Base-by-base conservation (phyloP, 495 filamentous ascomycete species). In the Lasiosphaeris hirsuta region DNA sequence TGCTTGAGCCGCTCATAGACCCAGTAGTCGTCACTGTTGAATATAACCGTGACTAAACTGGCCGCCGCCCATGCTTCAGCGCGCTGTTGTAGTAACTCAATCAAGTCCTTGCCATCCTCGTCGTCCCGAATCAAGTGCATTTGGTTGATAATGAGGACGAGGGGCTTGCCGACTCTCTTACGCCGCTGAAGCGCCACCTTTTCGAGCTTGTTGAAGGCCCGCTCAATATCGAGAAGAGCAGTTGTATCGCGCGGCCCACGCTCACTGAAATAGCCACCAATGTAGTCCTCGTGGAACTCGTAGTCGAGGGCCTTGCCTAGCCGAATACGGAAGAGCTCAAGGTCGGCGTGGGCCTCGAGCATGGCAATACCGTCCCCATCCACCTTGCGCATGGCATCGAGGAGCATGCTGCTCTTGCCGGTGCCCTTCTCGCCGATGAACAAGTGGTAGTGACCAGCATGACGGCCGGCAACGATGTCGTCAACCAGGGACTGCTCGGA, bases 11-110 rank as follows among this genome's bases (percentile, higher is more conserved):
- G 81, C 69, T 98, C 94, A 64, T 96, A 97, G 0, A 97, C 87
- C 94, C 94, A 98, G 69, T 96, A 98, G 63, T 97, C 93, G 64
- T 98, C 94, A 55, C 83, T 89, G 69, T 96, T 96, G 63, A 97
- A 86, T 7, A 98, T 84, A 57, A 96, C 85, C 0, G 93, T 97
- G 11, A 92, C 86, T 1, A 98, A 78, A 58, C 89, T 90, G 37
- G 85, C 84, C 6, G 92, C 92, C 3, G 94, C 93, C 94, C 94
- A 98, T 63, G 90, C 85, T 69, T 98, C 95, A 0, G 94, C 94
- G 23, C 92, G 84, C 70, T 98, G 94, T 69, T 98, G 94, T 15
- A 98, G 86, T 47, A 97, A 83, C 70, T 98, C 94, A 5, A 98
- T 82, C 15, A 98, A 77, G 70, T 97, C 90, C 51, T 85, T 87